Evolutionary conservation across 2,329 filamentous ascomycete genomes (phyloP), one percentile per base, ranked within the genome.

Genomic region (Fusarium sp.): DNA sequence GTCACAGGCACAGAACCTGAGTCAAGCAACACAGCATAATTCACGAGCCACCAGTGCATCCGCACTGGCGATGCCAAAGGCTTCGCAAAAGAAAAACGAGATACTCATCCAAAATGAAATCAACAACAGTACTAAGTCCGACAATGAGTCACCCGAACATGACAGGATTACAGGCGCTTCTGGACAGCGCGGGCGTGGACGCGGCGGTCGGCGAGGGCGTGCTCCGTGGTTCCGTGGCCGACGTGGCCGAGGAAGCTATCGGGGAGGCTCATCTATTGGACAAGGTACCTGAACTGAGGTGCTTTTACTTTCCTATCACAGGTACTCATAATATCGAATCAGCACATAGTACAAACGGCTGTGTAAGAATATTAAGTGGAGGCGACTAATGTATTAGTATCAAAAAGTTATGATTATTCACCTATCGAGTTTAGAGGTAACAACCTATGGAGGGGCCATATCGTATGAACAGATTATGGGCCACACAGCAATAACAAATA

Each of bases 141-240:
- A 57, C 29, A 72, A 71, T 27, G 62, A 73, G 14, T 52, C 63
- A 5, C 58, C 63, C 11, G 30, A 45, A 9, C 67, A 63, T 7
- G 54, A 24, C 4, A n/a, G 40, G 15, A 63, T 59, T 29, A 30
- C 63, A 5, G 22, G n/a, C 11, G 18, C 29, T n/a, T 53, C 66
- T 3, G 45, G 47, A 18, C 66, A 57, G 47, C 67, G 62, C 24
- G 68, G 73, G 18, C 61, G 55, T 8, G 54, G 52, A 46, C 75
- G 77, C 34, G 73, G 72, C 12, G 68, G 71, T 15, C 75, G 75
- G 44, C 76, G 77, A 38, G 73, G 76, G 45, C 73, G 73, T 63
- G 50, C 63, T 18, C 60, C 63, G n/a, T 75, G 76, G 67, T 59
- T 65, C 38, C 76, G 77, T 30, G 75, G 75, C 25, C 76, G 75